A percentile compares a stretch with the other conserved stretches of the same genome.
Evolutionary conservation across 306 rosid species (phyloP).

Genomic region (Lupinus albus): DNA sequence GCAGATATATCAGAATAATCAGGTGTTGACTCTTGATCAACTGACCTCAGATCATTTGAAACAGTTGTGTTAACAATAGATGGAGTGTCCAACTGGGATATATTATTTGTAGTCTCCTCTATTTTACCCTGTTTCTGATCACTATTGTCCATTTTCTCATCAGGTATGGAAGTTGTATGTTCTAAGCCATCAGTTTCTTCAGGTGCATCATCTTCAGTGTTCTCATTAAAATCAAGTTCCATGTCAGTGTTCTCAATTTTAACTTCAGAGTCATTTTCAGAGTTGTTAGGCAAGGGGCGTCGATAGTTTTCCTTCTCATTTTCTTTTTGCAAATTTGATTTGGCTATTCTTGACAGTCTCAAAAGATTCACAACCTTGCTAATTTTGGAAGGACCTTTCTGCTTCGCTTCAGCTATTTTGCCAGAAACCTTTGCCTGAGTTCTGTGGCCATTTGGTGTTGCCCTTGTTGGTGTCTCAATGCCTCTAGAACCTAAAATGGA

Average conservation of each 20-base stretch:
- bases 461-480: constrained; percentile 71
- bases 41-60: constrained; percentile 56
- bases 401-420: constrained; percentile 64
- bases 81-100: constrained; percentile 53
- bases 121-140: constrained; percentile 55
- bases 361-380: constrained; percentile 75
- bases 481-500: constrained; percentile 60
- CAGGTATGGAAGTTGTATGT: constrained; percentile 51
- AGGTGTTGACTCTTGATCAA: constrained; percentile 67
- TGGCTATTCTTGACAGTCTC: constrained; percentile 92
- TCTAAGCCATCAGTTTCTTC: constrained; percentile 80
- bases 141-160: constrained; percentile 53
- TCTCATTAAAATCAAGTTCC: constrained; percentile 97
- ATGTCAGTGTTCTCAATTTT: constrained; percentile 93
- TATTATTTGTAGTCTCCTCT: constrained; percentile 59
- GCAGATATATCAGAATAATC: constrained; percentile 59
- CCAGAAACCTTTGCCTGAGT: constrained; percentile 74
- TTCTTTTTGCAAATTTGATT: constrained; percentile 81
- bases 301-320: constrained; percentile 97
- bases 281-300: constrained; percentile 67
- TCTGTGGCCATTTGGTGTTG: constrained; percentile 68
- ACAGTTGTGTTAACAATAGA: constrained; percentile 47
- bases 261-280: constrained; percentile 85
- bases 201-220: constrained; percentile 71
- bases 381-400: constrained; percentile 61